These are phyloP conservation scores for Sherardia arvensis DNA, from an alignment of 257 asterid genomes.

Conservation along the genomic window DNA sequence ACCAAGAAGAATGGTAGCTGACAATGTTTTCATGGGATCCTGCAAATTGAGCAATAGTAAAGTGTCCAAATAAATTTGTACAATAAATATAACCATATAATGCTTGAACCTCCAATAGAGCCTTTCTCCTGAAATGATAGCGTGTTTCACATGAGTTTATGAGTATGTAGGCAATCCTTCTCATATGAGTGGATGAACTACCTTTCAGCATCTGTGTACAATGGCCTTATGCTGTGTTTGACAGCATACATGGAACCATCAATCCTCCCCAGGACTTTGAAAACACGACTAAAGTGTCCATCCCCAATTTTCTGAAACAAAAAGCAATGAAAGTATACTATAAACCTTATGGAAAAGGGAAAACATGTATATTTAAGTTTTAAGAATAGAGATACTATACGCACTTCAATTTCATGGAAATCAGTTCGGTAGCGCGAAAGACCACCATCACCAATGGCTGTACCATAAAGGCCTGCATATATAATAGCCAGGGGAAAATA, in stretches of 20 bases:
- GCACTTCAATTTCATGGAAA: conserved; percentile 82
- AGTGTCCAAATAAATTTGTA: not conserved
- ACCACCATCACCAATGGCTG: conserved; percentile 51
- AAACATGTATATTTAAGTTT: not conserved
- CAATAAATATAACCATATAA: conserved; percentile 12
- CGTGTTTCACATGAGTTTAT: conserved; percentile 1
- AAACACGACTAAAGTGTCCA: conserved; percentile 83
- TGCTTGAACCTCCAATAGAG: conserved; percentile 98
- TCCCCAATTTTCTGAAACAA: conserved; percentile 65
- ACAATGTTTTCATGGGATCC: conserved; percentile 79
- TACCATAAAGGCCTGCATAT: conserved; percentile 49
- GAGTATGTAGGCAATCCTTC: not conserved
- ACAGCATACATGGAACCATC: conserved; percentile 95
- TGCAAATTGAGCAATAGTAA: conserved; percentile 24
- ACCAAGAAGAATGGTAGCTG: conserved; percentile 83
- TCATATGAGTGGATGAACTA: conserved; percentile 11
- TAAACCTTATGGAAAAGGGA: not conserved
- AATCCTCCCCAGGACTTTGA: conserved; percentile 76
- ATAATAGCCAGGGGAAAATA: not conserved
- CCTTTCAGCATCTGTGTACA: conserved; percentile 84
- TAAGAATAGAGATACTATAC: not conserved
- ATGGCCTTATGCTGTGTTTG: conserved; percentile 56
- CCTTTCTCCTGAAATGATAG: conserved; percentile 60
- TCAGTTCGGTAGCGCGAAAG: conserved; percentile 77
- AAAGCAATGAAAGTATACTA: conserved; percentile 4